Evolutionary conservation across 805 yeast species (phyloP).

Genomic region (Jamesozyma gamospora): DNA sequence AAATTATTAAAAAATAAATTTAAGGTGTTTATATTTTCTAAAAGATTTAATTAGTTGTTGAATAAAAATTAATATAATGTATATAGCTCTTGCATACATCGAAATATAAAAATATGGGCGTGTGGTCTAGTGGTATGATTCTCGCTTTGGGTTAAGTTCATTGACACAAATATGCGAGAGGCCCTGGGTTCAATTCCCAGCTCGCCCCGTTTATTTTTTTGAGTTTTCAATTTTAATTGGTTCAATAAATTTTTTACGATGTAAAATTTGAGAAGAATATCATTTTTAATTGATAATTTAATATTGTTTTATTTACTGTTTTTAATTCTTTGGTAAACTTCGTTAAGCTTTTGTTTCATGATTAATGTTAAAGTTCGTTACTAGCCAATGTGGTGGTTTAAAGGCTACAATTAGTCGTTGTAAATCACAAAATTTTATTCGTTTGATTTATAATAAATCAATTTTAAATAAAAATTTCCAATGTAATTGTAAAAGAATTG

Average conservation of each 20-base stretch:
- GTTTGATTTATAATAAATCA: background rate
- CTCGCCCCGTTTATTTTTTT: constrained; percentile 25
- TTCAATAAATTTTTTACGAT: background rate
- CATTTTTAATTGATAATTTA: background rate
- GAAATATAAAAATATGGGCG: constrained; percentile 18
- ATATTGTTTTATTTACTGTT: too few relatives aligned
- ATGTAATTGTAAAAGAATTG: background rate
- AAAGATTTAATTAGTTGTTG: background rate
- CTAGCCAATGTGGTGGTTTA: too few relatives aligned
- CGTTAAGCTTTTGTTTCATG: too few relatives aligned
- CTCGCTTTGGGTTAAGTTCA: constrained; percentile 30
- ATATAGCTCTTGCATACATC: background rate
- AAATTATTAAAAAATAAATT: too few relatives aligned
- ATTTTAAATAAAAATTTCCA: background rate
- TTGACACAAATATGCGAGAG: constrained; percentile 36
- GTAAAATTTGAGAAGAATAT: too few relatives aligned
- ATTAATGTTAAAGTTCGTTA: too few relatives aligned
- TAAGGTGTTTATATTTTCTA: background rate
- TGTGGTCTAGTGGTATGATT: constrained; percentile 34
- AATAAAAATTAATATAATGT: too few relatives aligned
- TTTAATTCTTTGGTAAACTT: background rate
- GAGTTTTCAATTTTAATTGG: background rate
- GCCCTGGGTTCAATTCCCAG: constrained; percentile 56
- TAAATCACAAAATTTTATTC: background rate
- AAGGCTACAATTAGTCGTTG: too few relatives aligned